Base-by-base conservation (phyloP, 768 basidiomycete genomes). In the Vararia minispora region DNA sequence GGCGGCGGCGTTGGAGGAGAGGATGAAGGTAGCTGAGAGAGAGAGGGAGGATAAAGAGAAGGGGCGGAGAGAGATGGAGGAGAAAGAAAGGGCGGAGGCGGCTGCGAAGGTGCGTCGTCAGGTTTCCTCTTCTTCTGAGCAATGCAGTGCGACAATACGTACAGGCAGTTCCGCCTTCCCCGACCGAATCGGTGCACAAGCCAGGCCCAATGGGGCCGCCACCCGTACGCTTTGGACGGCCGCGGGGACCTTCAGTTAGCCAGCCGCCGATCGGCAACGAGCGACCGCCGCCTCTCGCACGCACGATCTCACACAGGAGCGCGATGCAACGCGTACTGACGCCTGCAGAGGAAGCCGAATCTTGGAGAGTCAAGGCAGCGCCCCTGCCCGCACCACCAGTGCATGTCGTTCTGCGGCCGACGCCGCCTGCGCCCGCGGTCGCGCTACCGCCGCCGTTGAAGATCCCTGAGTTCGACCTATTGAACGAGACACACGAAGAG, bases 1-100 rank as follows among this genome's bases (percentile, higher is more conserved):
- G 57, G 88, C 85, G 20, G 71, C 66, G 9, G 82, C 84, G 53
- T 54, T 87, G 17, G 83, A 85, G 58, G 79, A 68, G 39, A 75
- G 65, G 52, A 72, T 81, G 54, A 75, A 71, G 44, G 62, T 59
- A 7, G 21, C 29, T n/a, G 33, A 37, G 36, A 17, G n/a, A n/a
- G n/a, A n/a, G n/a, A n/a, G n/a, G n/a, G n/a, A n/a, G n/a, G n/a
- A n/a, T n/a, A n/a, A n/a, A n/a, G n/a, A n/a, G n/a, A n/a, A n/a
- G n/a, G n/a, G n/a, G n/a, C n/a, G n/a, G n/a, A n/a, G n/a, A n/a
- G n/a, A n/a, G n/a, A n/a, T n/a, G n/a, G n/a, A 17, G 12, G 31
- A 28, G 6, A 6, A 12, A 7, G 12, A 14, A 16, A 23, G 37
- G 32, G 26, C 36, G 27, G 13, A 10, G 13, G 10, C 35, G 13